phyloP scores from a whole-genome alignment of 345 rosid species.

The Excoecaria agallocha region DNA sequence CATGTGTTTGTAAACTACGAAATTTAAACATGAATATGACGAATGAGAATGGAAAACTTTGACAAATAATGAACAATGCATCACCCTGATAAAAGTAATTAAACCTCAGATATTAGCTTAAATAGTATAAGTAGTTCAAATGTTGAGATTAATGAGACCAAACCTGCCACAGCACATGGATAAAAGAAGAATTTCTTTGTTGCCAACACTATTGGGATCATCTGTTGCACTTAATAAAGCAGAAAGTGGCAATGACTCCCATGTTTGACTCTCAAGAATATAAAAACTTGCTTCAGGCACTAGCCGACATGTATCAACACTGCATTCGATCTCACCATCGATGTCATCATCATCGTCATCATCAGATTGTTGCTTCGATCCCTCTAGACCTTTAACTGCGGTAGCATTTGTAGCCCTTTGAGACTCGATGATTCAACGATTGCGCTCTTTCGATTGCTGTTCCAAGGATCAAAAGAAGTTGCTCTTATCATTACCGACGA shows the following conservation, averaged over 20 bases:
- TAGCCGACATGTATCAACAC: constrained; percentile 50
- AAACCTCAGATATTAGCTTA: background rate
- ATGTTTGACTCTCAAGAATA: constrained; percentile 69
- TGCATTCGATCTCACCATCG: no score
- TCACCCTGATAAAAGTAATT: background rate
- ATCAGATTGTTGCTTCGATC: no score
- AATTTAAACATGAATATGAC: background rate
- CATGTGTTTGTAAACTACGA: no score
- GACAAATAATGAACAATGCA: background rate
- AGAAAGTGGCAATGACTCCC: constrained; percentile 74
- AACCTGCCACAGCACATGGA: constrained; percentile 79
- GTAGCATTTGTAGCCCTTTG: no score
- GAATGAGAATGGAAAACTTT: background rate
- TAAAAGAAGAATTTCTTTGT: constrained; percentile 54
- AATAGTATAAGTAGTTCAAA: constrained; percentile 5
- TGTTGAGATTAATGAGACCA: constrained; percentile 2
- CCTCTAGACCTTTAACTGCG: no score
- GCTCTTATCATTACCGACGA: no score
- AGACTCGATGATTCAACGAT: no score
- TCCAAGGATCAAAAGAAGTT: no score
- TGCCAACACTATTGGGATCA: constrained; percentile 37
- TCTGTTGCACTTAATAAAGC: constrained; percentile 39
- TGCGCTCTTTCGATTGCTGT: no score
- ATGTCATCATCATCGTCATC: no score
- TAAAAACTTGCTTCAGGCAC: constrained; percentile 63